These are phyloP conservation scores for Arthrobotrys pseudoclavata DNA, from an alignment of 2,329 filamentous ascomycete species.

Conservation along the genomic window DNA sequence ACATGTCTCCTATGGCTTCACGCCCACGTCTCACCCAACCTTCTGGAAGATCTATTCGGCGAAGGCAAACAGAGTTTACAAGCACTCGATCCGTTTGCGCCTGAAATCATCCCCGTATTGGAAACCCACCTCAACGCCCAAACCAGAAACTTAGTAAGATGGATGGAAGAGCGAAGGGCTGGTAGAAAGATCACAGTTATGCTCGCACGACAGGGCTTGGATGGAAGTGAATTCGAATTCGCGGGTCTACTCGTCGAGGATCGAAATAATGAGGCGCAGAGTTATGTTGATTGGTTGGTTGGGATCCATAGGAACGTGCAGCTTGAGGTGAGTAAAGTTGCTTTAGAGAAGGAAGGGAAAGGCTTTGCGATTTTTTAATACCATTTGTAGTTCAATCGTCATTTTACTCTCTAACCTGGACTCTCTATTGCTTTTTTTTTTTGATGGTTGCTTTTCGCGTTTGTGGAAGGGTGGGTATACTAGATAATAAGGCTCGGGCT, in stretches of 20 bases:
- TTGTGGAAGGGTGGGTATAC: constrained; percentile 7
- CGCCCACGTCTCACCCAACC: constrained; percentile 88
- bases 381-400: constrained; percentile 20
- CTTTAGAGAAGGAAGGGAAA: constrained; percentile 40
- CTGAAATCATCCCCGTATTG: constrained; percentile 79
- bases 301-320: constrained; percentile 94
- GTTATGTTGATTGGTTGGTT: constrained; percentile 98
- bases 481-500: constrained; percentile 10
- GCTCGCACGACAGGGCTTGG: constrained; percentile 89
- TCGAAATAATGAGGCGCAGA: constrained; percentile 96
- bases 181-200: constrained; percentile 91
- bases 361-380: constrained; percentile 46
- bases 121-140: constrained; percentile 95
- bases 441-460: not conserved
- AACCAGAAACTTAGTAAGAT: constrained; percentile 92
- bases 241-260: constrained; percentile 91
- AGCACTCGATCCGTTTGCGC: constrained; percentile 83
- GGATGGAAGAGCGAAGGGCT: constrained; percentile 82
- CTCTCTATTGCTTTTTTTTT: constrained; percentile 16
- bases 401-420: constrained; percentile 6
- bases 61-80: constrained; percentile 79
- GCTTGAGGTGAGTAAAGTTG: constrained; percentile 76
- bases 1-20: constrained; percentile 93
- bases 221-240: constrained; percentile 97
- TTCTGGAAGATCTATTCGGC: constrained; percentile 91